phyloP scores from a whole-genome alignment of 352 stramenopile genomes.

The Albugo candida region DNA sequence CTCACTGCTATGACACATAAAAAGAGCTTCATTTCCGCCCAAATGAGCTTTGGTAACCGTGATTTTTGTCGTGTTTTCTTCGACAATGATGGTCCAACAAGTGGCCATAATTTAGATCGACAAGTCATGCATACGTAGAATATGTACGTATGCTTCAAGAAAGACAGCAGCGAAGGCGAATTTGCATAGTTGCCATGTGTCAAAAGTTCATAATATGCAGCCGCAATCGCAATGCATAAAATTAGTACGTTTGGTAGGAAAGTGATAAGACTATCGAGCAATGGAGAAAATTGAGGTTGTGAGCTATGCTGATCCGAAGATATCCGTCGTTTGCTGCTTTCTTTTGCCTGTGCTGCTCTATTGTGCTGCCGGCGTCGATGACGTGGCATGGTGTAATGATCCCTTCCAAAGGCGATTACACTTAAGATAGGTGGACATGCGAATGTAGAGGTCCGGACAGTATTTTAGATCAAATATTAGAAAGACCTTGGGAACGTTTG shows the following conservation, averaged over 20 bases:
- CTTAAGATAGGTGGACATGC: no score
- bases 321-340: no score
- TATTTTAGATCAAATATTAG: no score
- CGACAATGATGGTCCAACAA: slow-evolving; percentile 14
- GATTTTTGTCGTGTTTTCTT: slow-evolving; percentile 12
- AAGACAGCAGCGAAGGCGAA: slow-evolving; percentile 18
- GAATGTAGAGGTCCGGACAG: no score
- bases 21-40: slow-evolving; percentile 22
- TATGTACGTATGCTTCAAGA: slow-evolving; percentile 37
- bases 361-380: no score
- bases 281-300: no score
- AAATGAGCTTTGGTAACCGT: slow-evolving; percentile 11
- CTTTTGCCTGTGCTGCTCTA: no score
- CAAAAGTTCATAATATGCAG: slow-evolving; percentile 33
- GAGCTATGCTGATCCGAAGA: no score
- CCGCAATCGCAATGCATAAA: slow-evolving; percentile 15
- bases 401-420: no score
- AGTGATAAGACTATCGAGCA: not conserved
- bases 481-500: no score
- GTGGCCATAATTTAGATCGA: slow-evolving; percentile 19
- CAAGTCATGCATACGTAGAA: slow-evolving; percentile 33
- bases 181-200: slow-evolving; percentile 25
- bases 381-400: no score
- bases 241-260: slow-evolving; percentile 22
- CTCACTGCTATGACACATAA: slow-evolving; percentile 34